These are phyloP conservation scores for Aegilops sharonensis DNA, from an alignment of 176 grass and related monocot species.

Conservation along the genomic window DNA sequence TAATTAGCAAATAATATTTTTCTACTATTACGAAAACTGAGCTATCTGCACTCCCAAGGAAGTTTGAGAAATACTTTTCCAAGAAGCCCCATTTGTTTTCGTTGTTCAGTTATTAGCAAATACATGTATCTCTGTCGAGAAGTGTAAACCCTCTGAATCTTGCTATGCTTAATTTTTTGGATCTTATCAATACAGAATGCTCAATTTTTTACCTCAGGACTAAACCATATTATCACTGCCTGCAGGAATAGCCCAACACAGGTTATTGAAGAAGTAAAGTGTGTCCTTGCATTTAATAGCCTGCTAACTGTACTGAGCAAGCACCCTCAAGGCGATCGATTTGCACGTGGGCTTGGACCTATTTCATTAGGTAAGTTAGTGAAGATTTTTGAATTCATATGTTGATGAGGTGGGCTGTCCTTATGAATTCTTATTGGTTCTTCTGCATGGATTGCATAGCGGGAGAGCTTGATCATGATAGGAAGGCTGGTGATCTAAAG, in stretches of 20 bases:
- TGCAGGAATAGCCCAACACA: slow-evolving; percentile 56
- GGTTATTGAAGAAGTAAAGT: slow-evolving; percentile 74
- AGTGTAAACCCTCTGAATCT: not conserved
- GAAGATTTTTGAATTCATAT: slow-evolving; percentile 24
- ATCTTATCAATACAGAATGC: not conserved
- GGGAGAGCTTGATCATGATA: slow-evolving; percentile 73
- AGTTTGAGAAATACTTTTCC: slow-evolving; percentile 1
- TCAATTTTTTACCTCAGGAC: slow-evolving; percentile 24
- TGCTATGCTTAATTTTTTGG: not conserved
- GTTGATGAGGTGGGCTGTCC: slow-evolving; percentile 18
- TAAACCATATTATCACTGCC: slow-evolving; percentile 39
- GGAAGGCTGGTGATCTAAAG: slow-evolving; percentile 76
- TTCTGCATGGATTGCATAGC: slow-evolving; percentile 42
- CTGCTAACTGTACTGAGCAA: slow-evolving; percentile 68
- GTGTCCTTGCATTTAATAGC: slow-evolving; percentile 75
- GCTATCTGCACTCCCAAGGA: not conserved
- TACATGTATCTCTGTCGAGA: slow-evolving; percentile 12
- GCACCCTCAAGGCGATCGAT: slow-evolving; percentile 59
- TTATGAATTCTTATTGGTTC: slow-evolving; percentile 5
- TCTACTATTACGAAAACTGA: not conserved
- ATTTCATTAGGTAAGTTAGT: slow-evolving; percentile 77
- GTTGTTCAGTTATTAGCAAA: slow-evolving; percentile 3
- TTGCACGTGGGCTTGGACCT: slow-evolving; percentile 74
- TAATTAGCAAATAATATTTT: not conserved
- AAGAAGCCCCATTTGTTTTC: not conserved